A percentile compares a stretch with the other conserved stretches of the same genome.
These are phyloP conservation scores for Phytophthora sp. DNA, from an alignment of 352 stramenopile genomes.

Conservation along the genomic window DNA sequence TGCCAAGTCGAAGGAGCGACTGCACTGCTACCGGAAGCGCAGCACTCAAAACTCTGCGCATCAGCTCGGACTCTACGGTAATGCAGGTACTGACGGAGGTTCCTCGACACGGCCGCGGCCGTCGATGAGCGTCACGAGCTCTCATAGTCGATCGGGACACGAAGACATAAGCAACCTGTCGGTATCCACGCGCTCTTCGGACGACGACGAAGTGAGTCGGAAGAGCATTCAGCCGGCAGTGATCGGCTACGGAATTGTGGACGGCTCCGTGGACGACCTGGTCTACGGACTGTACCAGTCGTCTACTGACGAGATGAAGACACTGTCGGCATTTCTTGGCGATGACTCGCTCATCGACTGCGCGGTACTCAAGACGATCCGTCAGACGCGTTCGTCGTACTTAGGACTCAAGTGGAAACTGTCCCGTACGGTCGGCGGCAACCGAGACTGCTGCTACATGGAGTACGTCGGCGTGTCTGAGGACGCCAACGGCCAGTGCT, in stretches of 20 bases:
- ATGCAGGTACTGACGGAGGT: conserved; percentile 1
- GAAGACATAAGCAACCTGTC: conserved; percentile 30
- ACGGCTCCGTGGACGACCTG: conserved; percentile 58
- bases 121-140: conserved; percentile 39
- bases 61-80: conserved; percentile 52
- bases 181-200: conserved; percentile 36
- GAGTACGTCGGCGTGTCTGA: conserved; percentile 69
- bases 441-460: conserved; percentile 74
- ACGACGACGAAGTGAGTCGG: conserved; percentile 44
- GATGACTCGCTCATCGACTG: conserved; percentile 72
- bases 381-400: conserved; percentile 58
- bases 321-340: conserved; percentile 47
- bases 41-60: conserved; percentile 29
- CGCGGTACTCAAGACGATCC: conserved; percentile 65
- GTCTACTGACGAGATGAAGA: conserved; percentile 67
- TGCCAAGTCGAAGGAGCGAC: conserved; percentile 67
- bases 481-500: conserved; percentile 61
- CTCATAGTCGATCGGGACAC: conserved; percentile 31
- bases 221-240: conserved; percentile 55
- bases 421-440: conserved; percentile 67
- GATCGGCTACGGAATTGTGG: conserved; percentile 54
- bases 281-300: conserved; percentile 62
- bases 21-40: conserved; percentile 66
- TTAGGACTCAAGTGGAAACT: conserved; percentile 81
- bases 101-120: conserved; percentile 34